Percentiles rank a stretch among this genome's conserved stretches.
phyloP scores from a whole-genome alignment of 2,329 filamentous ascomycete species.

The Aspergillus calidoustus region DNA sequence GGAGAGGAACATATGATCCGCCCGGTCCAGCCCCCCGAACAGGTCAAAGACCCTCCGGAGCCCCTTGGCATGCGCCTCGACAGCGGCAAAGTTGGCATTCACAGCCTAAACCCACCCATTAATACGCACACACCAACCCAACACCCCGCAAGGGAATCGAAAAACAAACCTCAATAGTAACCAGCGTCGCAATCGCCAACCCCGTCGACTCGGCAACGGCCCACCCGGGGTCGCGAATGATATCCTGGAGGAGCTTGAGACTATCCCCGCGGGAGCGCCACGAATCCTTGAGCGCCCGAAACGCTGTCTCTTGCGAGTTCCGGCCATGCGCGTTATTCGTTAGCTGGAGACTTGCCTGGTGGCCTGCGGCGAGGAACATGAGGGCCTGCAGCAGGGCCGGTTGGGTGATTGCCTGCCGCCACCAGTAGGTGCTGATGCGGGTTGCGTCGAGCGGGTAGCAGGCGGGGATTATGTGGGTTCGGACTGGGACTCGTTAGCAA shows the following conservation, averaged over 20 bases:
- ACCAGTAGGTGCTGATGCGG: background rate
- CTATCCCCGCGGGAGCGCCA: background rate
- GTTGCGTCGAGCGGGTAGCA: constrained; percentile 3
- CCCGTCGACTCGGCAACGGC: constrained; percentile 2
- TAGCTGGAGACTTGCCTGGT: background rate
- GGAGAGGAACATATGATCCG: background rate
- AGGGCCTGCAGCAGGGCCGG: constrained; percentile 3
- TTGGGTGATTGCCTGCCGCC: background rate
- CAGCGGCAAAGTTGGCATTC: constrained; percentile 4
- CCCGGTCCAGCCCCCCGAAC: background rate
- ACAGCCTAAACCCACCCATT: no score
- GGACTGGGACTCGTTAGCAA: background rate
- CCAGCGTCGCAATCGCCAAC: background rate
- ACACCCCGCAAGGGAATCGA: no score
- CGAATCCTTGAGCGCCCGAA: background rate
- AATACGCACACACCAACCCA: no score
- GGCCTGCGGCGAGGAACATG: constrained; percentile 4
- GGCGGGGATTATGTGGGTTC: background rate
- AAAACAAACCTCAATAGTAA: constrained; percentile 5
- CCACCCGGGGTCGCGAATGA: background rate
- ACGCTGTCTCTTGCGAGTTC: background rate
- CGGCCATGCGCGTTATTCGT: background rate
- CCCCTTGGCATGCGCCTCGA: constrained; percentile 2
- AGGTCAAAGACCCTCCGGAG: background rate
- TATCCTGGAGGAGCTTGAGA: background rate